Conservation (phyloP, 2,329 filamentous ascomycete species). For the Xylariomycetidae sp. region DNA sequence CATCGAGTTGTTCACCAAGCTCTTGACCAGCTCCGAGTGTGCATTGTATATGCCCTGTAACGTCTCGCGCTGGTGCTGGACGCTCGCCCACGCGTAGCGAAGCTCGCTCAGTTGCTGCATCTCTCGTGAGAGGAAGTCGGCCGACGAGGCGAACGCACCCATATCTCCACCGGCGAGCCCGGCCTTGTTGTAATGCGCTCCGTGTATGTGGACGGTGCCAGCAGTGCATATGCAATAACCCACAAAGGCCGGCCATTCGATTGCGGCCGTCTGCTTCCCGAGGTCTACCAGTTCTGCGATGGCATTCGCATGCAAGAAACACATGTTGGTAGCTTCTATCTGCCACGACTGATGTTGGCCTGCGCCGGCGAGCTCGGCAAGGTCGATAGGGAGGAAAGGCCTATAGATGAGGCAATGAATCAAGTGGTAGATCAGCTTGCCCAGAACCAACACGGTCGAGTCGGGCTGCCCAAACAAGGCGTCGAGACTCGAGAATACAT, state of each 20-base stretch:
- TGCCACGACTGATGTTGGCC: conserved; percentile 91
- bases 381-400: conserved; percentile 79
- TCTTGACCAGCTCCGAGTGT: conserved; percentile 77
- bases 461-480: conserved; percentile 73
- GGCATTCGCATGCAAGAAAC: conserved; percentile 80
- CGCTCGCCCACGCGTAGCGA: conserved; percentile 69
- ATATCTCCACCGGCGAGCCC: conserved; percentile 41
- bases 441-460: conserved; percentile 72
- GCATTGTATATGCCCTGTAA: conserved; percentile 72
- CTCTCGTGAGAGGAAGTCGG: conserved; percentile 70
- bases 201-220: conserved; percentile 83
- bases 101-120: conserved; percentile 77
- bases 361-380: conserved; percentile 72
- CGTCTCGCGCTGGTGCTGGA: conserved; percentile 76
- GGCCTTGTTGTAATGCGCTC: conserved; percentile 67
- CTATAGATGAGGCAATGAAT: conserved; percentile 84
- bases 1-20: conserved; percentile 62
- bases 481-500: conserved; percentile 72
- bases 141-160: conserved; percentile 57
- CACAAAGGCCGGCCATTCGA: conserved; percentile 83
- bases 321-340: conserved; percentile 84
- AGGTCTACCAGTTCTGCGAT: conserved; percentile 80
- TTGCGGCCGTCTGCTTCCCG: conserved; percentile 65
- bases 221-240: conserved; percentile 84
- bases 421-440: conserved; percentile 82